phyloP scores from a whole-genome alignment of 495 filamentous ascomycete genomes.

The Hyaloscypha hepaticicola region DNA sequence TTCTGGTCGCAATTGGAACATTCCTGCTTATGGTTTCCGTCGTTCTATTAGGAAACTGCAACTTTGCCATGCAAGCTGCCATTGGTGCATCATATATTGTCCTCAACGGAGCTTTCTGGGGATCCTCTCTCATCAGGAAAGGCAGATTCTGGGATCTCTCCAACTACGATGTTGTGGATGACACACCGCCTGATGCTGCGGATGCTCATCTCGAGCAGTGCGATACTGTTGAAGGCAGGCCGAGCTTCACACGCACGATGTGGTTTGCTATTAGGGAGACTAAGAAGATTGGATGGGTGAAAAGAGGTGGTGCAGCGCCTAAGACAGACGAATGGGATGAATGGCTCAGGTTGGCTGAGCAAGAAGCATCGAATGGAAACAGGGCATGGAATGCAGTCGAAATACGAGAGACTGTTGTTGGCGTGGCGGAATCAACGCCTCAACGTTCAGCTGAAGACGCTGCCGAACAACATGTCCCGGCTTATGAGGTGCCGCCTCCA shows the following conservation, averaged over 20 bases:
- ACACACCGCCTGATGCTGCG: conserved; percentile 39
- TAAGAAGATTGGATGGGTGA: conserved; percentile 47
- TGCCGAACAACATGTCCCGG: conserved; percentile 28
- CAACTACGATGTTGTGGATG: conserved; percentile 40
- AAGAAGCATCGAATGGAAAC: conserved; percentile 31
- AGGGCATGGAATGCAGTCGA: conserved; percentile 47
- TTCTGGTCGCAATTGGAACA: conserved; percentile 56
- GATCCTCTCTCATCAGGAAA: conserved; percentile 47
- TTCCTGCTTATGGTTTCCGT: conserved; percentile 61
- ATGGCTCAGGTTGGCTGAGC: conserved; percentile 53
- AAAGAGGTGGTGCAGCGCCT: conserved; percentile 47
- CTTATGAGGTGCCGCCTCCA: conserved; percentile 22
- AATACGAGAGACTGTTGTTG: conserved; percentile 20
- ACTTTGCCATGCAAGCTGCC: conserved; percentile 56
- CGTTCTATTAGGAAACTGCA: conserved; percentile 61
- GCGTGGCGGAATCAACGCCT: conserved; percentile 9
- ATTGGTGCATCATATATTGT: conserved; percentile 56
- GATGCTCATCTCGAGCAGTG: conserved; percentile 15
- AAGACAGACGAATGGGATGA: conserved; percentile 47
- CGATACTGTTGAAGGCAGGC: conserved; percentile 37
- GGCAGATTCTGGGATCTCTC: conserved; percentile 50
- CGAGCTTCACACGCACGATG: conserved; percentile 51
- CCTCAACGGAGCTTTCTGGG: conserved; percentile 62
- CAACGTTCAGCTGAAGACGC: conserved; percentile 6
- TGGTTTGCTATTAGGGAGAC: conserved; percentile 58